These are phyloP conservation scores for Plantago ovata DNA, from an alignment of 257 asterid genomes.

Conservation along the genomic window DNA sequence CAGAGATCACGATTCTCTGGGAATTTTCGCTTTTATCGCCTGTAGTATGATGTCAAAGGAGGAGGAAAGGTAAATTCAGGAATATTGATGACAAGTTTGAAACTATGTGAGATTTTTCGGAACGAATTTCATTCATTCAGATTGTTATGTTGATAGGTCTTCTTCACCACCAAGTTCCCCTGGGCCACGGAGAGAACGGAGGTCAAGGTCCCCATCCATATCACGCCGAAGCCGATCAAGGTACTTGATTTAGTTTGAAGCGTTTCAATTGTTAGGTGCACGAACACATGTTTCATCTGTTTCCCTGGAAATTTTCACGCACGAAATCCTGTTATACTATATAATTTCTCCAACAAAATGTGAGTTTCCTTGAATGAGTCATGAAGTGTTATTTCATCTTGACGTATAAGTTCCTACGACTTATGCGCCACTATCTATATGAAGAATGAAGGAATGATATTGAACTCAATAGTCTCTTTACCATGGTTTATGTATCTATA, in stretches of 20 bases:
- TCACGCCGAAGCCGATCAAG: not conserved
- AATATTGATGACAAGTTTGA: not conserved
- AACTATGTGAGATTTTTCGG: not conserved
- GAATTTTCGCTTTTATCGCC: not conserved
- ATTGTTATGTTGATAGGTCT: not conserved
- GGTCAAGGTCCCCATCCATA: not conserved
- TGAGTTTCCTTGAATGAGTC: not conserved
- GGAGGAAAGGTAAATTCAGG: not conserved
- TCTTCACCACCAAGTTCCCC: slow-evolving; percentile 7
- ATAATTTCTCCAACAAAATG: not conserved
- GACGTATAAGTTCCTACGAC: not conserved
- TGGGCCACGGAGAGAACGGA: not conserved
- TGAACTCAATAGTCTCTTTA: too few relatives aligned
- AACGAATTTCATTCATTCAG: not conserved
- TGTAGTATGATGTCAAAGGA: not conserved
- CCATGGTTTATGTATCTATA: too few relatives aligned
- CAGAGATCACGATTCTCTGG: not conserved
- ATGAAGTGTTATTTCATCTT: not conserved
- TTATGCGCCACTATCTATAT: not conserved
- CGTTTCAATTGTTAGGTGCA: not conserved
- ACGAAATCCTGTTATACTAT: too few relatives aligned
- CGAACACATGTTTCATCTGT: not conserved
- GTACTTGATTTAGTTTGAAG: not conserved
- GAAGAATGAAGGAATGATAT: too few relatives aligned
- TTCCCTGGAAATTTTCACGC: too few relatives aligned